Evolutionary conservation across 352 stramenopile genomes (phyloP), one percentile per base, ranked within the genome.

Genomic region (Phytophthora fragariae): DNA sequence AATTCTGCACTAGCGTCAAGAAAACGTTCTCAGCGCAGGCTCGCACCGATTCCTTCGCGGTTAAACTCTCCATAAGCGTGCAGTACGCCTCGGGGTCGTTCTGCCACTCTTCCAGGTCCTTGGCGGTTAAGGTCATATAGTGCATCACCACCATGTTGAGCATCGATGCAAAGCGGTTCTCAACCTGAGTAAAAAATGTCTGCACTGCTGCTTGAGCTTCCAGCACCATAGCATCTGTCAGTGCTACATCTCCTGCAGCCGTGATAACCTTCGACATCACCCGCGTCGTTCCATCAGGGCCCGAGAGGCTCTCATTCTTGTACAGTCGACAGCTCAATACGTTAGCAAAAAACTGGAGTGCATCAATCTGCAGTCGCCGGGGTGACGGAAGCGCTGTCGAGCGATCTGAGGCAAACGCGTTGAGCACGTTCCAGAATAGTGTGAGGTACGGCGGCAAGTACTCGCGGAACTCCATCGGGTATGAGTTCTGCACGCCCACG

Each of bases 381-480:
- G 79, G 84, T 2, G 70, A 58, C 17, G 68, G 52, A 44, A 78
- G 55, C 0, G 27, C 52, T 7, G 65, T 59, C 2, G 44, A 46
- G 15, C 59, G 21, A 7, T 49, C 5, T 1, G 55, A 62, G 44
- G 70, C 63, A 21, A 81, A 84, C 2, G 72, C 61, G 9, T 72
- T 72, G 29, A 92, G 62, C 0, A 90, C 65, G 41, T 83, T 83
- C 86, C 86, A 94, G 49, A 93, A 96, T 11, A 93, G 68, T 24
- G 65, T 65, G 17, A 93, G 68, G 65, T 90, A 94, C 63, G 83
- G 80, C 58, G 83, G 39, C 54, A 97, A 57, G 62, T 94, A 94
- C 24, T 88, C 80, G 21, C 90, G 88, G 62, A 95, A 97, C 77
- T 95, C 90, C 65, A 97, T 88, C 46, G 90, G 77, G 72, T 97